Base-by-base conservation (phyloP, 768 basidiomycete species). In the Mycena floridula region DNA sequence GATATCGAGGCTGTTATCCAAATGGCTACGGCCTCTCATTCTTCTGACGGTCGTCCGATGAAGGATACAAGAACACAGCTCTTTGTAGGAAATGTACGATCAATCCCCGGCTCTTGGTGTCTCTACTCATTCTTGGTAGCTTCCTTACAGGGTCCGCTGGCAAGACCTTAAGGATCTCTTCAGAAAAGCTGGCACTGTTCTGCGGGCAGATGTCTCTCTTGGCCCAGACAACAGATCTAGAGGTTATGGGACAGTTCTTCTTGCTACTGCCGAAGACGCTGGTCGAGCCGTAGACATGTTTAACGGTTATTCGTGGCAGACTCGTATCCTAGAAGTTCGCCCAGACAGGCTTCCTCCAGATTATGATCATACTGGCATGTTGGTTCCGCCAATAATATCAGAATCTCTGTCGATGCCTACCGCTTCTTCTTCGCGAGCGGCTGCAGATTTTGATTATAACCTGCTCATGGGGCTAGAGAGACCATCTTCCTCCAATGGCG, bases 101-200 rank as follows among this genome's bases (percentile, higher is more conserved):
- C 37, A 30, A 37, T 44, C n/a, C 45, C 20, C 39, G 32, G 40
- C 46, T 20, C 18, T 44, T 44, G 40, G 39, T 40, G 8, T 41
- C 8, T n/a, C 37, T 42, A 43, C 25, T 51, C 38, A 36, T 44
- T 35, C 32, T 35, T 15, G 37, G 40, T 49, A 94, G 92, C 79
- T 99, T 21, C 96, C 96, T 0, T 98, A 95, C 65, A 76, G 95
- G 49, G 94, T 97, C 28, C 82, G 96, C 44, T 99, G 96, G 96
- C 96, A 99, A 69, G 96, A 99, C 68, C 78, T 99, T 50, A 98
- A 99, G 56, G 95, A 99, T 61, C 79, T 99, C 42, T 97, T 99
- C 64, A 81, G 95, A 27, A 87, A 89, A 52, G 89, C 95, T 5
- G 96, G 96, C 32, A 96, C 89, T 23, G 82, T 94, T 50, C 68